Conservation (phyloP, 257 asterid genomes). For the Solanum raphanifolium region DNA sequence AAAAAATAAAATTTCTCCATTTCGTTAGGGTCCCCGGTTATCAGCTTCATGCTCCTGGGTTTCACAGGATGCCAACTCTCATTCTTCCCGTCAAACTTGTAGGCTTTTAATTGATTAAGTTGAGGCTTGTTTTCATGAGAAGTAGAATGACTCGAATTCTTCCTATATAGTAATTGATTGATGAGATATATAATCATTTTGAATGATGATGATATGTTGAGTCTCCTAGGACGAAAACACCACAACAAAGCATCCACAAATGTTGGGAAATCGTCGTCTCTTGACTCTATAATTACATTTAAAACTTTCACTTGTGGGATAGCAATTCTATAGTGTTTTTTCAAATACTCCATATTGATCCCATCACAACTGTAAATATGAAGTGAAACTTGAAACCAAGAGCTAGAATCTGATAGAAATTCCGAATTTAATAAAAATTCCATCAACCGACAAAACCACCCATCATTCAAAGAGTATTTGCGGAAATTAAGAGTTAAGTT, state of each 20-base stretch:
- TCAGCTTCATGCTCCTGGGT: background rate
- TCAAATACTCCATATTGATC: background rate
- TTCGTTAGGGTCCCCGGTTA: background rate
- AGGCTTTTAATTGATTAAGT: background rate
- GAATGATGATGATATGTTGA: too few relatives aligned
- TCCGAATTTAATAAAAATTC: too few relatives aligned
- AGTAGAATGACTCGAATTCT: background rate
- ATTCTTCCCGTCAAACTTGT: background rate
- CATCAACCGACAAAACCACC: too few relatives aligned
- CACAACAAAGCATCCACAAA: background rate
- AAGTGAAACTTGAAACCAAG: background rate
- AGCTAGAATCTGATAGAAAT: background rate
- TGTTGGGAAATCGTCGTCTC: background rate
- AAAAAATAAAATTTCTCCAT: background rate
- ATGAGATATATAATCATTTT: background rate
- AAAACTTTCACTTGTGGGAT: background rate
- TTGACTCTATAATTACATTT: background rate
- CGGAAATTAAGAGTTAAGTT: too few relatives aligned
- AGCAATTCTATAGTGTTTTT: background rate
- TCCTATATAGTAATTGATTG: background rate
- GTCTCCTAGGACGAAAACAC: too few relatives aligned
- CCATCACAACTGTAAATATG: background rate
- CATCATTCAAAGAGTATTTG: too few relatives aligned
- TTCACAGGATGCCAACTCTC: background rate
- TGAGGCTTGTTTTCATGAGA: too few relatives aligned